Percentiles rank a stretch among this genome's conserved stretches.
Conservation (phyloP, 2,329 filamentous ascomycete species). For the Nemania sp. region DNA sequence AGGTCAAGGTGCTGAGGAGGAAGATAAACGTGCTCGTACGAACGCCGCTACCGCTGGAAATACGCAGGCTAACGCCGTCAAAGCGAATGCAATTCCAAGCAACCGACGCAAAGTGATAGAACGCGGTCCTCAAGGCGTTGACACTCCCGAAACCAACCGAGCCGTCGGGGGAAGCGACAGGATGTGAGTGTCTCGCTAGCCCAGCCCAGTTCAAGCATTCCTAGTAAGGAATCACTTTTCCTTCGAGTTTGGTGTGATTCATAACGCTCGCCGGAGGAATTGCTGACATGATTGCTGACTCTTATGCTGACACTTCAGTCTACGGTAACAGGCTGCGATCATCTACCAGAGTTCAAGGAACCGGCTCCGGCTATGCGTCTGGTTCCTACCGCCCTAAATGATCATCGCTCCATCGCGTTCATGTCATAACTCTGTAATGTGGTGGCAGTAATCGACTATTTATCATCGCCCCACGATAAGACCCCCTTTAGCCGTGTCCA, state of each 20-base stretch:
- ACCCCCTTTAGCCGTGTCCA: slow-evolving; percentile 43
- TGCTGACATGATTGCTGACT: slow-evolving; percentile 83
- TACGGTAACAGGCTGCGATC: slow-evolving; percentile 88
- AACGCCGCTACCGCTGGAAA: slow-evolving; percentile 72
- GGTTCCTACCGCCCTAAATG: slow-evolving; percentile 60
- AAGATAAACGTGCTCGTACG: slow-evolving; percentile 81
- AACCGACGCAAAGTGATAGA: slow-evolving; percentile 88
- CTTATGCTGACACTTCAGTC: slow-evolving; percentile 84
- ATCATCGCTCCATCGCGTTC: slow-evolving; percentile 48
- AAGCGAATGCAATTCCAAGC: slow-evolving; percentile 80
- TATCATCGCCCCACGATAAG: slow-evolving; percentile 41
- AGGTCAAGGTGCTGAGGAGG: slow-evolving; percentile 76
- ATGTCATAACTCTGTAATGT: slow-evolving; percentile 44
- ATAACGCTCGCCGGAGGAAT: slow-evolving; percentile 80
- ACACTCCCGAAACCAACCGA: slow-evolving; percentile 79
- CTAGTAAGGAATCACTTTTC: slow-evolving; percentile 89
- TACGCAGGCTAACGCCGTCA: slow-evolving; percentile 69
- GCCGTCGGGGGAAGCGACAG: slow-evolving; percentile 85
- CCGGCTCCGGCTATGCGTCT: slow-evolving; percentile 57
- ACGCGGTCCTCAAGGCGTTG: slow-evolving; percentile 69
- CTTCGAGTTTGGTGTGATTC: slow-evolving; percentile 85
- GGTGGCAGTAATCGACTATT: slow-evolving; percentile 43
- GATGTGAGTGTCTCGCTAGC: slow-evolving; percentile 88
- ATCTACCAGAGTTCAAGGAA: slow-evolving; percentile 74
- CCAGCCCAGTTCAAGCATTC: slow-evolving; percentile 70